phyloP scores from a whole-genome alignment of 768 basidiomycete species.

The Holtermanniella nyarrowii region DNA sequence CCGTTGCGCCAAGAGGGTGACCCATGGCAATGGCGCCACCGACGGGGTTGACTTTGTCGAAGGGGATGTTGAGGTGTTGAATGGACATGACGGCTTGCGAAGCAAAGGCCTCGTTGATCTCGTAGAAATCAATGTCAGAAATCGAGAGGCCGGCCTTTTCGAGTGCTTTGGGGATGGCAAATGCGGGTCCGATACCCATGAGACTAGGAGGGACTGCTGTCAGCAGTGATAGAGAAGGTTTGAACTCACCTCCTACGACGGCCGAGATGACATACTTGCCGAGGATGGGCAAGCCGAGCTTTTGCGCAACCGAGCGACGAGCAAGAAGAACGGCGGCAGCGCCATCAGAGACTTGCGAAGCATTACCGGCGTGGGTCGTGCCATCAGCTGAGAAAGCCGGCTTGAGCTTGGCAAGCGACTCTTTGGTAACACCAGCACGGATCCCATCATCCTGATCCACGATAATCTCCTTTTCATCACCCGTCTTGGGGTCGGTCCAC shows the following conservation, averaged over 20 bases:
- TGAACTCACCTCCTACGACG: constrained; percentile 55
- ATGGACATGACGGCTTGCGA: constrained; percentile 82
- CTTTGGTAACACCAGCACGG: constrained; percentile 66
- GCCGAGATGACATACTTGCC: constrained; percentile 72
- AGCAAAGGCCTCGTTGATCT: constrained; percentile 60
- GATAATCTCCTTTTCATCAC: constrained; percentile 49
- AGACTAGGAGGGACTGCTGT: constrained; percentile 27
- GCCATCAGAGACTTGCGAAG: constrained; percentile 69
- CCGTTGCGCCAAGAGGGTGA: constrained; percentile 50
- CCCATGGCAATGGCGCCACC: constrained; percentile 67
- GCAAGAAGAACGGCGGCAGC: constrained; percentile 76
- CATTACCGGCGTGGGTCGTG: constrained; percentile 45
- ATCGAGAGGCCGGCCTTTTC: constrained; percentile 55
- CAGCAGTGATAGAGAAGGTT: constrained; percentile 2
- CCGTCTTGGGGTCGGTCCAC: constrained; percentile 44
- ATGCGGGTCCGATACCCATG: constrained; percentile 58
- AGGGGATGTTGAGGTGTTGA: constrained; percentile 58
- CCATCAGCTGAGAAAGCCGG: constrained; percentile 59
- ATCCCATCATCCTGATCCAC: constrained; percentile 78
- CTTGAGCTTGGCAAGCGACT: constrained; percentile 67
- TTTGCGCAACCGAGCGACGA: constrained; percentile 63
- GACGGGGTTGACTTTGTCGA: constrained; percentile 62
- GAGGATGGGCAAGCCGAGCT: constrained; percentile 64
- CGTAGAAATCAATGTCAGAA: constrained; percentile 42
- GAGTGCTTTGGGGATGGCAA: constrained; percentile 71